Conservation (phyloP, 495 filamentous ascomycete species). For the Evansstolkia leycettana region DNA sequence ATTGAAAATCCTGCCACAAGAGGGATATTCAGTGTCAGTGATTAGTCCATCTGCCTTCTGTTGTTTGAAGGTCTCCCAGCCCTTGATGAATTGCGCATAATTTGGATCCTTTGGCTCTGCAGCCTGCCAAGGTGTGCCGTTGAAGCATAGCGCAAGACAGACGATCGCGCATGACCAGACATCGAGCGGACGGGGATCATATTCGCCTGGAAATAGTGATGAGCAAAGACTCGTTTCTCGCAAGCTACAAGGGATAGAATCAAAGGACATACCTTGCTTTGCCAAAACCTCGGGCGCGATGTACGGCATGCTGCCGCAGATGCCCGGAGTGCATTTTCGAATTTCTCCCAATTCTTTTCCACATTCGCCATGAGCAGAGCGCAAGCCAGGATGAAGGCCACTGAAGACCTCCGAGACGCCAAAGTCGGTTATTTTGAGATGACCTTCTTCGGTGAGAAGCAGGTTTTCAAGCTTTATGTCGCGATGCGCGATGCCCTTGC, state of each 20-base stretch:
- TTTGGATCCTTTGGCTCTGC: constrained; percentile 31
- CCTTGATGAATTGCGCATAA: constrained; percentile 46
- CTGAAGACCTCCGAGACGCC: constrained; percentile 66
- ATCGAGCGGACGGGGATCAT: constrained; percentile 65
- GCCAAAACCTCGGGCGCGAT: constrained; percentile 65
- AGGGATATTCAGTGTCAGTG: constrained; percentile 41
- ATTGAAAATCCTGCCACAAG: constrained; percentile 26
- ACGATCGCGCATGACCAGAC: constrained; percentile 72
- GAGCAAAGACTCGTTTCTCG: no score
- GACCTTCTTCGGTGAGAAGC: constrained; percentile 52
- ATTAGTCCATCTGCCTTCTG: constrained; percentile 36
- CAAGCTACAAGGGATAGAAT: not conserved
- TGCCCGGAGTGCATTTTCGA: constrained; percentile 53
- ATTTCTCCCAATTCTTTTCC: constrained; percentile 54
- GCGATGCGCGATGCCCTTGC: constrained; percentile 63
- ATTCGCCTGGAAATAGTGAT: constrained; percentile 29
- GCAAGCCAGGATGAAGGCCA: constrained; percentile 58
- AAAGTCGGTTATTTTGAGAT: constrained; percentile 73
- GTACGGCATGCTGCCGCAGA: constrained; percentile 66
- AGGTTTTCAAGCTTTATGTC: constrained; percentile 77
- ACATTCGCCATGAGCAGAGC: constrained; percentile 49
- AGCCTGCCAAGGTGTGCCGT: constrained; percentile 51
- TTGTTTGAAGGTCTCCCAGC: constrained; percentile 48
- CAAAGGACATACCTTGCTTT: constrained; percentile 34
- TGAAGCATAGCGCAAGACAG: constrained; percentile 54